phyloP scores from a whole-genome alignment of 2,329 filamentous ascomycete genomes.

The Cladophialophora immunda region DNA sequence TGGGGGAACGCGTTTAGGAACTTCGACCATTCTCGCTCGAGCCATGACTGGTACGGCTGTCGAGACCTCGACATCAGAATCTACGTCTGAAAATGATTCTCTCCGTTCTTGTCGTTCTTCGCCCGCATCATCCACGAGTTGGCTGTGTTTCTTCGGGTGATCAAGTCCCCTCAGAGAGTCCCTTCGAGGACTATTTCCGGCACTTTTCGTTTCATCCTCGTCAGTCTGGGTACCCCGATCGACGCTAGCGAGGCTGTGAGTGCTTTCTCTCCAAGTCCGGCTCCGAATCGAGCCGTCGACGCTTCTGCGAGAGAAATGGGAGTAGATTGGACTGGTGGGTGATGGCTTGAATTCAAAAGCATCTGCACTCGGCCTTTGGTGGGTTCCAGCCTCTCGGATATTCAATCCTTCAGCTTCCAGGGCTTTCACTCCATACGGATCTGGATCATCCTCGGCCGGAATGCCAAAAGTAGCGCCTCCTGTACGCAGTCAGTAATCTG shows the following conservation, averaged over 20 bases:
- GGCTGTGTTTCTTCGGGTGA: slow-evolving; percentile 33
- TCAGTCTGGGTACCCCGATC: slow-evolving; percentile 76
- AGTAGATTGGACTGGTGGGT: slow-evolving; percentile 74
- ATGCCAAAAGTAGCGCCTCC: slow-evolving; percentile 73
- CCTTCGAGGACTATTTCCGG: slow-evolving; percentile 55
- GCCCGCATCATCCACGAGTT: slow-evolving; percentile 29
- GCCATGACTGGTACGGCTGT: slow-evolving; percentile 73
- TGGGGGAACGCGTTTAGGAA: slow-evolving; percentile 80
- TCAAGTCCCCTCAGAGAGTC: slow-evolving; percentile 25
- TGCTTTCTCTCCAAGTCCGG: slow-evolving; percentile 73
- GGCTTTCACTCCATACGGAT: slow-evolving; percentile 89
- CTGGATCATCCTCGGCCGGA: slow-evolving; percentile 80
- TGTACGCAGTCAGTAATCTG: slow-evolving; percentile 34
- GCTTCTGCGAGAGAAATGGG: slow-evolving; percentile 70
- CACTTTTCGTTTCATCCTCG: slow-evolving; percentile 64
- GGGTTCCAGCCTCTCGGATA: slow-evolving; percentile 87
- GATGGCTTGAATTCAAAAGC: slow-evolving; percentile 83
- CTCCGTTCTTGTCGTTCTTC: slow-evolving; percentile 22
- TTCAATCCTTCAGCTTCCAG: slow-evolving; percentile 90
- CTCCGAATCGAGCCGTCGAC: slow-evolving; percentile 74
- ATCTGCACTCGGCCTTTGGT: slow-evolving; percentile 75
- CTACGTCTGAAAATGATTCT: slow-evolving; percentile 39
- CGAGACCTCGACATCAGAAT: slow-evolving; percentile 56
- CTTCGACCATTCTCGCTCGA: slow-evolving; percentile 82
- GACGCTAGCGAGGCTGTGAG: slow-evolving; percentile 66